Percentiles rank a stretch among this genome's conserved stretches.
phyloP scores from a whole-genome alignment of 2,329 filamentous ascomycete species.

The Alternaria sp. region DNA sequence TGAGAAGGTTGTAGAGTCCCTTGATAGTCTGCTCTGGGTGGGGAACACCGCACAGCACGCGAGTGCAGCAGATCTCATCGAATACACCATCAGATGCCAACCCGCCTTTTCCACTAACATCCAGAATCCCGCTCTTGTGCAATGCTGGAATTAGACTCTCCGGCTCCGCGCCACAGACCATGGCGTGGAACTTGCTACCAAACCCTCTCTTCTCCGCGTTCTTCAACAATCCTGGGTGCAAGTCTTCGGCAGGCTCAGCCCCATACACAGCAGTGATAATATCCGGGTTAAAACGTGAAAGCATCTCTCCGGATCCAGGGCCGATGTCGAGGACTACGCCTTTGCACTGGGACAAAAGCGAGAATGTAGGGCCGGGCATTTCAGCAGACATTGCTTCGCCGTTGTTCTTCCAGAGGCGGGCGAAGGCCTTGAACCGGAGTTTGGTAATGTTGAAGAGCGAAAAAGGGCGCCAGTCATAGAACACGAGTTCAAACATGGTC shows the following conservation, averaged over 20 bases:
- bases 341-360: conserved; percentile 34
- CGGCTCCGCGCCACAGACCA: conserved; percentile 57
- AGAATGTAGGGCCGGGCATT: conserved; percentile 41
- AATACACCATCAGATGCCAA: conserved; percentile 51
- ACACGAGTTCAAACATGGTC: conserved; percentile 40
- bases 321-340: conserved; percentile 50
- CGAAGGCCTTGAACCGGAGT: conserved; percentile 43
- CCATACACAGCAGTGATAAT: conserved; percentile 59
- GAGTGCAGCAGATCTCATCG: conserved; percentile 61
- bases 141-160: conserved; percentile 55
- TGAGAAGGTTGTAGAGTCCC: conserved; percentile 58
- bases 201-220: conserved; percentile 53
- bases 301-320: conserved; percentile 60
- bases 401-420: conserved; percentile 44
- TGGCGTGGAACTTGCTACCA: conserved; percentile 56
- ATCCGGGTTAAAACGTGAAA: conserved; percentile 53
- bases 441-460: conserved; percentile 37
- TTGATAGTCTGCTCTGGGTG: conserved; percentile 53
- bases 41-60: conserved; percentile 63
- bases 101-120: conserved; percentile 26
- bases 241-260: conserved; percentile 58
- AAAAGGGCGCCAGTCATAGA: conserved; percentile 34
- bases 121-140: conserved; percentile 50
- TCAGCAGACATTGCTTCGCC: conserved; percentile 46
- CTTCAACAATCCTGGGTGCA: conserved; percentile 54